Base-by-base conservation (phyloP, 1,139 yeast genomes). In the Torulaspora globosa region DNA sequence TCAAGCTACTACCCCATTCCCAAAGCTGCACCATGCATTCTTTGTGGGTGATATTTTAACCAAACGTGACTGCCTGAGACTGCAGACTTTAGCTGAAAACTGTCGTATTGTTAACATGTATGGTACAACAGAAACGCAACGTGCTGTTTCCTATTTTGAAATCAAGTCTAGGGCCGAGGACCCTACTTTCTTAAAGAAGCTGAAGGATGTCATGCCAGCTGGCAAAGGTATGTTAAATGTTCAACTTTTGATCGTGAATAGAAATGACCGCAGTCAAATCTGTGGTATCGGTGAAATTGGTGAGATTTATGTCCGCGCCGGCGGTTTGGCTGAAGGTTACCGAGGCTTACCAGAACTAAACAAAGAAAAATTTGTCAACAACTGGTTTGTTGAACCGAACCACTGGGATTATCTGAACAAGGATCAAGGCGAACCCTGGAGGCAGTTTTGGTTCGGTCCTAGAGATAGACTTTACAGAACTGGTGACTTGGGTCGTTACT, bases 241-340 rank as follows among this genome's bases (percentile, higher is more conserved):
- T 39, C 98, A 92, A 68, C 73, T 92, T 47, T 75, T 94, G 49
- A 96, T 94, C 52, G 97, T 94, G 34, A 94, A 94, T 71, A 77
- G 98, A 65, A 75, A 85, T 57, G 95, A 90, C 60, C 77, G 84
- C 47, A 76, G 86, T 18, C 95, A 88, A 69, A 79, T 94, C 8
- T 92, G 98, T 73, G 98, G 97, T 66, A 90, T 94, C 52, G 98
- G 98, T 56, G 98, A 92, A 70, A 94, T 92, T 48, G 99, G 99
- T 59, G 99, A 92, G 66, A 90, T 92, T 53, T 92, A 92, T 62
- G 97, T 94, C 11, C 82, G 99, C 64, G 99, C 98, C 34, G 98
- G 90, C 47, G 99, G 99, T 46, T 76, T 92, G 50, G 95, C 97
- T 15, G 98, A 90, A 67, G 96, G 97, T 2, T 92, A 92, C 69